Base-by-base conservation (phyloP, 306 rosid species). In the Vicia faba region DNA sequence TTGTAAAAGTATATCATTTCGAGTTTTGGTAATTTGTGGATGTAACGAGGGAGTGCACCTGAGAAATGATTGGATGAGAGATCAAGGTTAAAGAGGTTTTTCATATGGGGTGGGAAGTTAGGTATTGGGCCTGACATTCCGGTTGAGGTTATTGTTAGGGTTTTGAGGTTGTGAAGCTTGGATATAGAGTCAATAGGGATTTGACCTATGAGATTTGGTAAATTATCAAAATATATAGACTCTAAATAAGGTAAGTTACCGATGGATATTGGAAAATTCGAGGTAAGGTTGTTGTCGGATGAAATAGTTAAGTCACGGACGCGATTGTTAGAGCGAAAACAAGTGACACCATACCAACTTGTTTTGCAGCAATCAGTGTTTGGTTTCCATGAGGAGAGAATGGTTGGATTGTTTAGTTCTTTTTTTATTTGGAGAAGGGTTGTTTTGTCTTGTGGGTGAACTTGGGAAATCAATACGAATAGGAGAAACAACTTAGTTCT, bases 181-280 rank as follows among this genome's bases (percentile, higher is more conserved):
- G 61, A 25, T 26, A 55, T 55, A 38, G 61, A 10, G 11, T 26
- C 33, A 11, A 53, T 26, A 18, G 35, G 72, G 5, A 51, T 36
- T 13, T 39, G 25, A 25, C 72, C 85, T 0, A 62, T 56, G 36
- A 86, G 77, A 11, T 81, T 72, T 26, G 85, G 60, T 12, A 66
- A 86, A 29, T 84, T 73, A 70, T 58, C 81, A 8, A 86, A 20
- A 2, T 5, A 54, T 11, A 86, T 72, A 56, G 48, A 79, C 26
- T 69, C 46, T 5, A 86, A 81, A 38, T 40, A 84, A 1, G 87
- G 80, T 28, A 86, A 82, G 70, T 86, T 82, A 4, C 87, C 88
- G 0, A 84, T 76, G 4, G 74, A 65, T 16, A 83, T 61, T 0
- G 91, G 88, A 73, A 84, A 84, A 55, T 66, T 82, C 4, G 83